phyloP scores from a whole-genome alignment of 495 filamentous ascomycete genomes.

The Lindgomyces ingoldianus region DNA sequence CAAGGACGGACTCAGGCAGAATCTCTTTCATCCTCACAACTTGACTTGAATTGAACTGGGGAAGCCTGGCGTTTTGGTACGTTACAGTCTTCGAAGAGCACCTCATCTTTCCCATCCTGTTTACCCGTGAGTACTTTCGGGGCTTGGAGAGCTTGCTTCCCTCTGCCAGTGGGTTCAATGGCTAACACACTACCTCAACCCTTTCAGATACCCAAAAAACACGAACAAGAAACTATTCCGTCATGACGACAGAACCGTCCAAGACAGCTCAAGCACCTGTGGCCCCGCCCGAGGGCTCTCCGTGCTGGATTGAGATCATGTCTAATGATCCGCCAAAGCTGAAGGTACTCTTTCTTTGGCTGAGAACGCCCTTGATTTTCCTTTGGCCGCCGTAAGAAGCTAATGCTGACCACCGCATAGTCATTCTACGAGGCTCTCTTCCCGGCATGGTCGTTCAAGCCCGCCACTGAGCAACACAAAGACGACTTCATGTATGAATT shows the following conservation, averaged over 20 bases:
- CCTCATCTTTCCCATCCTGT: neutral
- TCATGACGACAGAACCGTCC: neutral
- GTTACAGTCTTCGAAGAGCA: neutral
- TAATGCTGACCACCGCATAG: slow-evolving; percentile 5
- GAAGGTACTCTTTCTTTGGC: slow-evolving; percentile 12
- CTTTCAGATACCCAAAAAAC: neutral
- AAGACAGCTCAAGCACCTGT: neutral
- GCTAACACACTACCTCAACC: neutral
- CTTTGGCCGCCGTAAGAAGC: neutral
- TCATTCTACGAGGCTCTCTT: slow-evolving; percentile 33
- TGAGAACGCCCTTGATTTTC: neutral
- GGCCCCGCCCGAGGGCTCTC: slow-evolving; percentile 16
- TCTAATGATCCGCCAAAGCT: slow-evolving; percentile 18
- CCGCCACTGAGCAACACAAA: neutral
- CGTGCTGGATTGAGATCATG: slow-evolving; percentile 34
- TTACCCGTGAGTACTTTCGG: neutral
- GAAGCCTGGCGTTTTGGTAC: neutral
- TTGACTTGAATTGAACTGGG: neutral
- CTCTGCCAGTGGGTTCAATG: neutral
- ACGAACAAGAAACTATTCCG: neutral
- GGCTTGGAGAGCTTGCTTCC: neutral
- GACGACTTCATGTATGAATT: slow-evolving; percentile 11
- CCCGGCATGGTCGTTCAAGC: slow-evolving; percentile 27
- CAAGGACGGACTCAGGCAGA: neutral
- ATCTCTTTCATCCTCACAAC: neutral